Evolutionary conservation across 176 grass and related monocot species (phyloP).

Genomic region (Cymbopogon citratus): DNA sequence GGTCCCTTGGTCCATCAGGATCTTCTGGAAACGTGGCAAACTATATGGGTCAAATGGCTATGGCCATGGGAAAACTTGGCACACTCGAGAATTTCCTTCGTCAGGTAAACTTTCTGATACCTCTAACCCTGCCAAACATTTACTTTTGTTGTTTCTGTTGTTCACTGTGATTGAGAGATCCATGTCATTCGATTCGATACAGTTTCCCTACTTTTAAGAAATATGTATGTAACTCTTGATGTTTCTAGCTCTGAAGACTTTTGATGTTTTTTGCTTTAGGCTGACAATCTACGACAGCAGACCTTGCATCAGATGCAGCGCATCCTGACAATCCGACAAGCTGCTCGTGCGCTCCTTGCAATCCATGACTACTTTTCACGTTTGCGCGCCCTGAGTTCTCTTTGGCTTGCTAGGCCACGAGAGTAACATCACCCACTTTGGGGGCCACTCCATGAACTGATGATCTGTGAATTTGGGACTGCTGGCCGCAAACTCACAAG

Average conservation of each 20-base stretch:
- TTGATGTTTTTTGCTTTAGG: constrained; percentile 39
- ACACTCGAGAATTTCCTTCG: constrained; percentile 96
- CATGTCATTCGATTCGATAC: not conserved
- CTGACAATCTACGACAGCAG: constrained; percentile 83
- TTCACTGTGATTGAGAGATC: not conserved
- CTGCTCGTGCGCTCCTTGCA: constrained; percentile 63
- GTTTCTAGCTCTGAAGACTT: constrained; percentile 20
- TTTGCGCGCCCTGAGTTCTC: constrained; percentile 75
- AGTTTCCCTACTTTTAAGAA: not conserved
- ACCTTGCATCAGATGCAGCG: constrained; percentile 82
- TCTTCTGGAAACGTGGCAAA: constrained; percentile 88
- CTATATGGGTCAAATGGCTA: constrained; percentile 99
- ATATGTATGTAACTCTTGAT: not conserved
- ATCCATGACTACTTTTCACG: constrained; percentile 87
- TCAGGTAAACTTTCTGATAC: constrained; percentile 53
- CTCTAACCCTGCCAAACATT: not conserved
- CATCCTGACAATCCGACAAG: constrained; percentile 74
- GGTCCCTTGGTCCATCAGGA: constrained; percentile 69
- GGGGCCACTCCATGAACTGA: constrained; percentile 11
- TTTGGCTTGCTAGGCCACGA: constrained; percentile 79
- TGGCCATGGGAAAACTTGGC: constrained; percentile 98
- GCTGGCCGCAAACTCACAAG: constrained; percentile 1
- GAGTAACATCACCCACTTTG: constrained; percentile 27
- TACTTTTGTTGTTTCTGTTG: not conserved
- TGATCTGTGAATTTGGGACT: constrained; percentile 15